phyloP scores from a whole-genome alignment of 2,329 filamentous ascomycete genomes.

The Ophiostoma sp. region DNA sequence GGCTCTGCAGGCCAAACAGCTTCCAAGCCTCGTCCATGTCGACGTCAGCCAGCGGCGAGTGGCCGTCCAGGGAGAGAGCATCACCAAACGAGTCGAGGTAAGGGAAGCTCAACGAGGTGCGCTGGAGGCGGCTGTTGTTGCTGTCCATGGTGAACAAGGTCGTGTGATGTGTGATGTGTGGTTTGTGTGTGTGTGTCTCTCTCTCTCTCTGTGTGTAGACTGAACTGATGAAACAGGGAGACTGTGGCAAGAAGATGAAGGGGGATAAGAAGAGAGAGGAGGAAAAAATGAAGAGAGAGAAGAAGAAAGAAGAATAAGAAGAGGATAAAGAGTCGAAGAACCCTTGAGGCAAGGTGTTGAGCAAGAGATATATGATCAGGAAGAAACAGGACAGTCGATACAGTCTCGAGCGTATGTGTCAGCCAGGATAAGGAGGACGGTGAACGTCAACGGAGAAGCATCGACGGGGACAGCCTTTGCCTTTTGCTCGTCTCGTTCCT shows the following conservation, averaged over 20 bases:
- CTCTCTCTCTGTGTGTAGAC: not conserved
- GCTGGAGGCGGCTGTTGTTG: slow-evolving; percentile 24
- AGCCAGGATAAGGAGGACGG: not conserved
- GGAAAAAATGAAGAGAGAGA: not conserved
- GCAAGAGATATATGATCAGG: not conserved
- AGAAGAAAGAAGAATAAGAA: not conserved
- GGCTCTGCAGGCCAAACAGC: slow-evolving; percentile 27
- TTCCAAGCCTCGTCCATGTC: slow-evolving; percentile 29
- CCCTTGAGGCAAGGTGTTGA: not conserved
- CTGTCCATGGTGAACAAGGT: slow-evolving; percentile 24
- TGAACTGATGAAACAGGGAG: not conserved
- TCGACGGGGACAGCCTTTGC: not conserved
- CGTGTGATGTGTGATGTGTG: not conserved
- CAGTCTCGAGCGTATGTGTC: not conserved
- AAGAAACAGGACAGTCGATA: not conserved
- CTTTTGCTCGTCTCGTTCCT: not conserved
- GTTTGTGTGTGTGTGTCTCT: not conserved
- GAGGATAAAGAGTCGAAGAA: not conserved
- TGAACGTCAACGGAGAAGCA: not conserved
- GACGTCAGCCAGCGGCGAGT: slow-evolving; percentile 18
- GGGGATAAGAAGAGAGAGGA: not conserved
- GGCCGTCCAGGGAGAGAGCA: slow-evolving; percentile 17
- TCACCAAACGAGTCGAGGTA: slow-evolving; percentile 25
- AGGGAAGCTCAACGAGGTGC: slow-evolving; percentile 22
- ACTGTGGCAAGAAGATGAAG: not conserved